Evolutionary conservation across 225 moss, liverwort and hornwort genomes (phyloP).

Genomic region (Marchantia polymorpha): DNA sequence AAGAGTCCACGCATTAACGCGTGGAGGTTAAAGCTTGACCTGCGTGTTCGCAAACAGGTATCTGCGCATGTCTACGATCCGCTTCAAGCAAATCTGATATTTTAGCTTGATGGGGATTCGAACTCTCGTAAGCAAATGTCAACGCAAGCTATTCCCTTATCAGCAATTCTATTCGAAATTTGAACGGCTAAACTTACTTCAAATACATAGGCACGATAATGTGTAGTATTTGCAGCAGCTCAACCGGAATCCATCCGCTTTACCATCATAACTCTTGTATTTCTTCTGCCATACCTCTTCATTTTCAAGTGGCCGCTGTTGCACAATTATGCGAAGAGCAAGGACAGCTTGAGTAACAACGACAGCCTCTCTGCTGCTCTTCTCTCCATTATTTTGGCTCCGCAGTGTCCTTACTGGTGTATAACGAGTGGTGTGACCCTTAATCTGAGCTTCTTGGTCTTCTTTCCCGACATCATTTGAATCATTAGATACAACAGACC

Average conservation of each 20-base stretch:
- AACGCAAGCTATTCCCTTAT: too few species aligned
- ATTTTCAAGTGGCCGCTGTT: conserved; percentile 70
- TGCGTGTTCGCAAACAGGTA: too few species aligned
- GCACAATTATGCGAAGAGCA: conserved; percentile 79
- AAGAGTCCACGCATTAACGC: too few species aligned
- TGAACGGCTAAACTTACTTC: not conserved
- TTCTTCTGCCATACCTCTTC: conserved; percentile 56
- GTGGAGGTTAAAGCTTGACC: too few species aligned
- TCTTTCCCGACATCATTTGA: conserved; percentile 32
- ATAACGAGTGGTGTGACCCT: conserved; percentile 32
- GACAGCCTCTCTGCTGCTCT: conserved; percentile 66
- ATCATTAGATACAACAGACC: conserved; percentile 33
- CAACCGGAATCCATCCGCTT: not conserved
- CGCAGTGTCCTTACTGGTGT: conserved; percentile 29
- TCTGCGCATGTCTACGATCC: too few species aligned
- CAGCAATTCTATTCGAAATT: too few species aligned
- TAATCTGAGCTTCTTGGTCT: conserved; percentile 44
- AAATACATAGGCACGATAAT: too few species aligned
- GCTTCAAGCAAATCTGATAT: too few species aligned
- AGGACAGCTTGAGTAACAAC: conserved; percentile 88
- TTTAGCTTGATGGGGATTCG: too few species aligned
- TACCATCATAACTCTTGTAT: not conserved
- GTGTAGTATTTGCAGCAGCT: not conserved
- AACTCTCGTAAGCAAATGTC: too few species aligned
- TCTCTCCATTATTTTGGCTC: conserved; percentile 25